Evolutionary conservation across 106 monocot species (phyloP), one percentile per base, ranked within the genome.

Genomic region (Allium cepa): DNA sequence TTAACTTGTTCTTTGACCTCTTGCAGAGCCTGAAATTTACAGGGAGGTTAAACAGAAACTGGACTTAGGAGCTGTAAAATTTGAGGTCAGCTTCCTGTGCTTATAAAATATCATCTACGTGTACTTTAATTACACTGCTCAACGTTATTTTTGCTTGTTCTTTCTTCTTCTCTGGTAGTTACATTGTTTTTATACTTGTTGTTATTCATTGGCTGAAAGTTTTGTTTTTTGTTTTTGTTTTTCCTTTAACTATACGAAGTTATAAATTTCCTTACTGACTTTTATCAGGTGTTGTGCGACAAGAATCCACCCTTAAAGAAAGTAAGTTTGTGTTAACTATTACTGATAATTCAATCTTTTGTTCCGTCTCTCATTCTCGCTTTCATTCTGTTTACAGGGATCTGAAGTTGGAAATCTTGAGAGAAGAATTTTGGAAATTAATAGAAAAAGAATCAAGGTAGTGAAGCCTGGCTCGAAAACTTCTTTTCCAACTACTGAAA

Each of bases 401-500:
- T 79, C 76, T 68, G 92, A 86, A 56, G 77, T 78, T 13, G 90
- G 81, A 59, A 90, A 83, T 76, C 78, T 90, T 52, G 97, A 92
- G 75, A 86, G 77, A 64, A 90, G 92, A 70, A 80, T 99, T 70
- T 72, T 99, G 62, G 97, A 92, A 76, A 84, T 92, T 48, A 99
- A 89, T 79, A 84, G 75, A 67, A 99, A 99, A 69, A 81, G 90
- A 69, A 68, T 92, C 56, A 99, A 99, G 73, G 97, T 99, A 77
- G 81, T 99, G 48, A 99, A 93, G 69, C 97, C 97, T 55, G 97
- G 97, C 66, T 99, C 92, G 14, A 99, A 85, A 73, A 79, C 97
- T 60, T 92, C 89, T 53, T 99, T 99, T 60, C 82, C 89, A 17
- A 61, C 82, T 14, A 93, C 87, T 59, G 92, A 93, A 80, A 79